These are phyloP conservation scores for Bonnemaisonia californica DNA, from an alignment of 31 red algal genomes.

Conservation along the genomic window DNA sequence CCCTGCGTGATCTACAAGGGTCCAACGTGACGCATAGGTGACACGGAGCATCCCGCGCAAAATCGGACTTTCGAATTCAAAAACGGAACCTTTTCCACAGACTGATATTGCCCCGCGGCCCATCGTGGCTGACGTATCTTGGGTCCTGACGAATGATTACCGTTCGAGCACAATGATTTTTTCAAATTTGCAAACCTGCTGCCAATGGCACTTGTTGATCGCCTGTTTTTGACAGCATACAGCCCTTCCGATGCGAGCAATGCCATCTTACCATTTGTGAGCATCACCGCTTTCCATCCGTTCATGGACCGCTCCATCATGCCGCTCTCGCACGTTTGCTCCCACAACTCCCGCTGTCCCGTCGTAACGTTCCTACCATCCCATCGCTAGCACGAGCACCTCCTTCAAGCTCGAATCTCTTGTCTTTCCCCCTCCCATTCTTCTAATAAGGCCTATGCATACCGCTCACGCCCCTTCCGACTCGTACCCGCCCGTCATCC, in stretches of 20 bases:
- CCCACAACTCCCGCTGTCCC: background rate
- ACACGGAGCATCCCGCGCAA: background rate
- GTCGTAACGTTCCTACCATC: background rate
- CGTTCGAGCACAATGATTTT: no score
- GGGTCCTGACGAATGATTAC: background rate
- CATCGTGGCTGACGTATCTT: no score
- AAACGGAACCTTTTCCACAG: background rate
- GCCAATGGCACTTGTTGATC: background rate
- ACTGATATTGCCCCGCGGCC: background rate
- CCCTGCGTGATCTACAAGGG: background rate
- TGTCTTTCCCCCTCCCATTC: background rate
- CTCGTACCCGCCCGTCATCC: no score
- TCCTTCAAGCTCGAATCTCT: background rate
- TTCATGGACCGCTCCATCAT: no score
- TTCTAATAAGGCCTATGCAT: background rate
- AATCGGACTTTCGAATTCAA: background rate
- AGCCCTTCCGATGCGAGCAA: no score
- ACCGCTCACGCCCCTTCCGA: no score
- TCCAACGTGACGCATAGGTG: background rate
- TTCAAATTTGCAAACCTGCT: background rate
- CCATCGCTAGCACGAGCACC: background rate
- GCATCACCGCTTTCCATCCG: constrained; percentile 2
- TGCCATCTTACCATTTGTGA: no score
- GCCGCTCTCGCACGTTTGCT: background rate
- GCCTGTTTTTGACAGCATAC: no score